Base-by-base conservation (phyloP, 257 asterid genomes). In the Solanum pinnatisectum region DNA sequence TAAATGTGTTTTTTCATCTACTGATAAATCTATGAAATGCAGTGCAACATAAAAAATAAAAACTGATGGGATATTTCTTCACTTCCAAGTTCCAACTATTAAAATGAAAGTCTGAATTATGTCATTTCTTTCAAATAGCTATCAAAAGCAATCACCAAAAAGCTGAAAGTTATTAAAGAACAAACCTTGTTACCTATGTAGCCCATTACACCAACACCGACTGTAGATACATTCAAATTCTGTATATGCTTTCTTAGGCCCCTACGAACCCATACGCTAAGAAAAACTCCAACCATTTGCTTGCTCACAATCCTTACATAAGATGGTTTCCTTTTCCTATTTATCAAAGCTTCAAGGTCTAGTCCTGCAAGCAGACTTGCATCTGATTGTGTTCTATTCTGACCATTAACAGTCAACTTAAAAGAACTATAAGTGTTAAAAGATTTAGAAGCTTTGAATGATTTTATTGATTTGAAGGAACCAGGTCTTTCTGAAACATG, bases 121-220 rank as follows among this genome's bases (percentile, higher is more conserved):
- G 30, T 30, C 85, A 81, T 81, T 49, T 81, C 44, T 20, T 81
- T 82, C 68, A 49, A 30, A 82, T 49, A 82, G 13, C 44, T 46
- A 27, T 46, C 42, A 49, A 82, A 49, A 30, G 32, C 68, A 82
- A 82, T 49, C 44, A 33, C 67, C 42, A 30, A 46, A 70, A 85
- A 88, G 67, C 73, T 86, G 79, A 85, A 88, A 68, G 86, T 67
- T 76, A 84, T 56, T 59, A 60, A 68, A 86, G 90, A 91, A 87
- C 88, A 83, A 81, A 97, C 99, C 99, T 97, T 97, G 95, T 97
- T 97, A 72, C 99, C 99, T 22, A 97, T 94, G 91, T 91, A 97
- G 86, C 99, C 99, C 99, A 97, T 95, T 79, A 93, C 95, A 67
- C 99, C 99, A 59, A 97, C 99, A 79, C 99, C 99, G 87, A 97